Evolutionary conservation across 73 alveolate genomes (phyloP).

Genomic region (Blepharisma japonicum): DNA sequence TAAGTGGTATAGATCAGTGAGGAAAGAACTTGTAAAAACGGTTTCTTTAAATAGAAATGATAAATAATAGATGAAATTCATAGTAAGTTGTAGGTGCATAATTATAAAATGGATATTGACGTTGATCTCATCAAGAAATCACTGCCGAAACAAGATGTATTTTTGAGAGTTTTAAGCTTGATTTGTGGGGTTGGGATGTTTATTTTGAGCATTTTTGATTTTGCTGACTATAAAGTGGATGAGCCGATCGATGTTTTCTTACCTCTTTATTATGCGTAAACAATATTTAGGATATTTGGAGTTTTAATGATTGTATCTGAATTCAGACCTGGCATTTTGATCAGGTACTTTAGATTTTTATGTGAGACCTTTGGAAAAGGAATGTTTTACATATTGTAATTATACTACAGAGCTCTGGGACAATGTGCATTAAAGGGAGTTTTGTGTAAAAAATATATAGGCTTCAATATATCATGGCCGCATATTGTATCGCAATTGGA

Average conservation of each 20-base stretch:
- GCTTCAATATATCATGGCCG: conserved; percentile 28
- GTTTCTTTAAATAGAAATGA: no score
- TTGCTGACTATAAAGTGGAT: neutral
- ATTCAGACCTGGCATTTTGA: neutral
- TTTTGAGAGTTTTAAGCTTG: neutral
- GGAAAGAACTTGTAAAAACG: neutral
- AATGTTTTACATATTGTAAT: conserved; percentile 26
- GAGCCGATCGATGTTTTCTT: conserved; percentile 27
- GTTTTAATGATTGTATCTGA: conserved; percentile 12
- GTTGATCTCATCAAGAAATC: conserved; percentile 2
- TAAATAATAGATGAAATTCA: no score
- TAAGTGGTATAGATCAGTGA: conserved; percentile 17
- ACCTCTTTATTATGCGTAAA: conserved; percentile 24
- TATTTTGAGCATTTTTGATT: conserved; percentile 2
- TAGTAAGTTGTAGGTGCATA: no score
- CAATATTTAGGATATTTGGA: neutral
- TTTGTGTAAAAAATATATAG: neutral
- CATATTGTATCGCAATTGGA: conserved; percentile 8
- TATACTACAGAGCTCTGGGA: neutral
- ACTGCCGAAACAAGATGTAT: conserved; percentile 16
- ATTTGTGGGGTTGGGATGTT: conserved; percentile 16
- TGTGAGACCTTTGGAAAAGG: conserved; percentile 20
- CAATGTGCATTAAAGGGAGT: neutral
- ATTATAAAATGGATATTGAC: conserved; percentile 16
- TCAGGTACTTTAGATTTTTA: conserved; percentile 9